phyloP scores from a whole-genome alignment of 345 rosid genomes.

The Populus alba region DNA sequence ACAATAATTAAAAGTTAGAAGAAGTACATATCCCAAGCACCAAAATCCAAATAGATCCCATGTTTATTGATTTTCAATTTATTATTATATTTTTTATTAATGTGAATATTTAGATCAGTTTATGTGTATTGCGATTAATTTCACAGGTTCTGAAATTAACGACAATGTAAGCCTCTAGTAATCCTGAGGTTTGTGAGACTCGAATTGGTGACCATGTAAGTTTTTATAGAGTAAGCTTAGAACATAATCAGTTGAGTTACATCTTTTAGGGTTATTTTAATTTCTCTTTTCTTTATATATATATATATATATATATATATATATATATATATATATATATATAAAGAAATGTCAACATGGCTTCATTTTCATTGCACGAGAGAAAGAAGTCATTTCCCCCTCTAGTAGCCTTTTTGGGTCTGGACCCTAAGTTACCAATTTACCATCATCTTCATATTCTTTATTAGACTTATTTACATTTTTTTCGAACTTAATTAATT shows the following conservation, averaged over 20 bases:
- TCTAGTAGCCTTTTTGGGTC: neutral
- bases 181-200: fast-evolving
- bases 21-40: neutral
- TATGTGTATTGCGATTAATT: fast-evolving
- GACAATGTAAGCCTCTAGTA: fast-evolving
- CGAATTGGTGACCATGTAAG: too few species aligned
- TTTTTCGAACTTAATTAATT: neutral
- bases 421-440: neutral
- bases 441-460: neutral
- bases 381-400: neutral
- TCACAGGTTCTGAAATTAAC: too few species aligned
- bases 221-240: fast-evolving
- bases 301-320: too few species aligned
- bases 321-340: too few species aligned
- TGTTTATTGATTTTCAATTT: neutral
- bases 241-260: fast-evolving
- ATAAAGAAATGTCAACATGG: neutral
- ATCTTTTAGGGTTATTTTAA: too few species aligned
- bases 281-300: too few species aligned
- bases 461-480: neutral
- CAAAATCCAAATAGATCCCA: neutral
- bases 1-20: too few species aligned
- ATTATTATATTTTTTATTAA: too few species aligned
- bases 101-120: fast-evolving
- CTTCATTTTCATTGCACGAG: neutral